Conservation (phyloP, 106 monocot genomes). For the Hemerocallis citrina region DNA sequence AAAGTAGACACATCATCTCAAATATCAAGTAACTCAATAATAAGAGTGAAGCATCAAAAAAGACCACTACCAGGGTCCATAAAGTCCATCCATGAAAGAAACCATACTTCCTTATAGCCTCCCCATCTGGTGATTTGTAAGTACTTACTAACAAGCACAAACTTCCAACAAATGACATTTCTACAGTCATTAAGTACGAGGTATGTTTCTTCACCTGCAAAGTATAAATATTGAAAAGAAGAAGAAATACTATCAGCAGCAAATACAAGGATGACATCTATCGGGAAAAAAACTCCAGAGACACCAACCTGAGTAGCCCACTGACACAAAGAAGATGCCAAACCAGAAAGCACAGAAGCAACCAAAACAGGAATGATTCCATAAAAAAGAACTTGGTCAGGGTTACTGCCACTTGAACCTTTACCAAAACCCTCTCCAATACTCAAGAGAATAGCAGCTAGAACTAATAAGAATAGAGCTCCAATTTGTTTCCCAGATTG, state of each 20-base stretch:
- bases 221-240: background rate
- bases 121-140: conserved; percentile 90
- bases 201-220: conserved; percentile 97
- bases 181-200: conserved; percentile 93
- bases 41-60: background rate
- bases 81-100: conserved; percentile 93
- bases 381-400: conserved; percentile 58
- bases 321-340: conserved; percentile 94
- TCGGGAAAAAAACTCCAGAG: conserved; percentile 1
- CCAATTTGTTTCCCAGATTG: conserved; percentile 78
- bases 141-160: conserved; percentile 79
- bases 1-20: too few species aligned
- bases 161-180: conserved; percentile 95
- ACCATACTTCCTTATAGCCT: conserved; percentile 79
- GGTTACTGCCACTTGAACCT: conserved; percentile 31
- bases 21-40: background rate
- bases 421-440: conserved; percentile 75
- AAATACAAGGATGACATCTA: too few species aligned
- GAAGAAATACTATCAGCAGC: background rate
- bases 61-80: conserved; percentile 61
- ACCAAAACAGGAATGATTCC: conserved; percentile 92
- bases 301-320: conserved; percentile 99
- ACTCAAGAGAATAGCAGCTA: conserved; percentile 86
- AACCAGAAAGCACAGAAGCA: conserved; percentile 93
- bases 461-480: conserved; percentile 62